Evolutionary conservation across 768 basidiomycete species (phyloP).

Genomic region (Pluteus cervinus): DNA sequence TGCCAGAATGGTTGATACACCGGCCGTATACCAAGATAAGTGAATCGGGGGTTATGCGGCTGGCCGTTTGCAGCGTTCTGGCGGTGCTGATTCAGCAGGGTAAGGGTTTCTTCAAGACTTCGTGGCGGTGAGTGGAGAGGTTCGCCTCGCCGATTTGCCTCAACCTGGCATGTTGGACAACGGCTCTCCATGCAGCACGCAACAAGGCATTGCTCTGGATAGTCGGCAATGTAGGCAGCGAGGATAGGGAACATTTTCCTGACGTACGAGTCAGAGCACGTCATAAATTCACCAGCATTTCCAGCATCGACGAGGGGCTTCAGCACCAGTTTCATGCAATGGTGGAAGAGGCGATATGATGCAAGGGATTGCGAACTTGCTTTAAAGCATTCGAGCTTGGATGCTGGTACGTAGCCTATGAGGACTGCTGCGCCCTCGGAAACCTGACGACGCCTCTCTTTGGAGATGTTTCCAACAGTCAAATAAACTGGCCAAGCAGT

Average conservation of each 20-base stretch:
- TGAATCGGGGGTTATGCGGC: too few relatives aligned
- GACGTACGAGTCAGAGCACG: constrained; percentile 22
- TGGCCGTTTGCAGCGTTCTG: too few relatives aligned
- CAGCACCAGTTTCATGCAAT: constrained; percentile 15
- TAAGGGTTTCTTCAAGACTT: too few relatives aligned
- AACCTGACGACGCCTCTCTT: too few relatives aligned
- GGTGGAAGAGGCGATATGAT: constrained; percentile 12
- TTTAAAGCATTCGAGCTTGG: too few relatives aligned
- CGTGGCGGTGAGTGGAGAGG: too few relatives aligned
- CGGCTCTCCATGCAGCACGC: constrained; percentile 13
- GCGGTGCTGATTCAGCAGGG: too few relatives aligned
- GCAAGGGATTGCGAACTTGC: too few relatives aligned
- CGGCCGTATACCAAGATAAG: constrained; percentile 11
- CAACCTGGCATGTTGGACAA: constrained; percentile 23
- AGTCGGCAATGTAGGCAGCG: constrained; percentile 27
- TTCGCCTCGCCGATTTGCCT: constrained; percentile 13
- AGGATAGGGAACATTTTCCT: constrained; percentile 24
- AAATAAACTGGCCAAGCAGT: too few relatives aligned
- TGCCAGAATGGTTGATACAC: constrained; percentile 26
- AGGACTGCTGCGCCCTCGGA: too few relatives aligned
- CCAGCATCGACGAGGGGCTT: constrained; percentile 22
- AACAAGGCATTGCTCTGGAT: constrained; percentile 31
- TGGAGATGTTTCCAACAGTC: too few relatives aligned
- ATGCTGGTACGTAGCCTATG: too few relatives aligned
- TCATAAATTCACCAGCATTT: constrained; percentile 21